Conservation (phyloP, 352 stramenopile genomes). For the Phytopythium chamaehyphon region DNA sequence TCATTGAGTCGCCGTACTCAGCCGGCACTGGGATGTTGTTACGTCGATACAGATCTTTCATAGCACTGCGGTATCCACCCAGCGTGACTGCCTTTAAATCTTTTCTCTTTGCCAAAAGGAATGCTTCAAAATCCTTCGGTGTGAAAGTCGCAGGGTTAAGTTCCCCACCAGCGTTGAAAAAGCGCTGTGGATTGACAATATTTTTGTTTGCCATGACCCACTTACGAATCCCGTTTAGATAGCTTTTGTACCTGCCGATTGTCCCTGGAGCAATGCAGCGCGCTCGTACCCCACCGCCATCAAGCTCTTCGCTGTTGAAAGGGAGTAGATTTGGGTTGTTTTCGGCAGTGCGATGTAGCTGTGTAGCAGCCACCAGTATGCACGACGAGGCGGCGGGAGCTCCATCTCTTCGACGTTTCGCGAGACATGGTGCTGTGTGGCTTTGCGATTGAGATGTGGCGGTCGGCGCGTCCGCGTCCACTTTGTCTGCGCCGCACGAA, state of each 20-base stretch:
- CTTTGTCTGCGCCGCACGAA: no score
- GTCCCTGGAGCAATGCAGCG: not conserved
- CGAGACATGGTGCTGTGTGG: no score
- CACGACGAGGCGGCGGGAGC: no score
- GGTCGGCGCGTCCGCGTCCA: no score
- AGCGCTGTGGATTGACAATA: constrained; percentile 1
- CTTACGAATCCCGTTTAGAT: constrained; percentile 4
- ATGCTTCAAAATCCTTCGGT: constrained; percentile 6
- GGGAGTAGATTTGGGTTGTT: no score
- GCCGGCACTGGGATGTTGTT: not conserved
- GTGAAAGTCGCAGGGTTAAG: constrained; percentile 5
- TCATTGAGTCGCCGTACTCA: constrained; percentile 12
- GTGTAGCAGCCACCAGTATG: no score
- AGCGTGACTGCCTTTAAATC: constrained; percentile 6
- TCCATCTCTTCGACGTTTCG: no score
- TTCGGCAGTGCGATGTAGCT: no score
- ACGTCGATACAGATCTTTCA: constrained; percentile 8
- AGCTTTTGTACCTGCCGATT: constrained; percentile 6
- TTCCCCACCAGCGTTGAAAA: constrained; percentile 1
- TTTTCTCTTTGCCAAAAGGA: constrained; percentile 11
- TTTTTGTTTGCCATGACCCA: constrained; percentile 5
- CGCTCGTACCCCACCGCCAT: not conserved
- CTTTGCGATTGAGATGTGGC: no score
- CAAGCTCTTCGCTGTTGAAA: not conserved
- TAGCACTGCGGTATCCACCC: constrained; percentile 10